Conservation (phyloP, 1,284 basidiomycete species). For the Polyporus tsugae region DNA sequence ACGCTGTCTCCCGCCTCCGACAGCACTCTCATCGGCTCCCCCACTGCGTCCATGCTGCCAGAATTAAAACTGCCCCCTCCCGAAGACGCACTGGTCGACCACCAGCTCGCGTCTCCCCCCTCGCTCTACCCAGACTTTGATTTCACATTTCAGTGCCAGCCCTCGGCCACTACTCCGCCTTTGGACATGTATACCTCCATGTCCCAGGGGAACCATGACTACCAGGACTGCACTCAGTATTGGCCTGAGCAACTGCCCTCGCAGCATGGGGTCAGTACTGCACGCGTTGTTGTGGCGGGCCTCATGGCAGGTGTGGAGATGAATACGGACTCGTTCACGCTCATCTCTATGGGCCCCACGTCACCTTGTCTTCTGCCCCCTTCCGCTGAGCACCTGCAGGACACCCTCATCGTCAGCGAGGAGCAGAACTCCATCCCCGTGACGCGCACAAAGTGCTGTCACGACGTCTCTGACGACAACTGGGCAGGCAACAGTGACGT, state of each 20-base stretch:
- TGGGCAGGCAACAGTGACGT: neutral
- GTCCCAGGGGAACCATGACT: neutral
- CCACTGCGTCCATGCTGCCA: neutral
- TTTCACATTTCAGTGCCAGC: constrained; percentile 2
- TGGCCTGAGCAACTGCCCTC: neutral
- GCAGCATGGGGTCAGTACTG: constrained; percentile 16
- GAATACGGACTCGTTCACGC: neutral
- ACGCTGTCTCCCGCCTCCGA: constrained; percentile 1
- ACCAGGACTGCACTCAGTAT: neutral
- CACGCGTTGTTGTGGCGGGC: neutral
- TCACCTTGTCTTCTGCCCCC: neutral
- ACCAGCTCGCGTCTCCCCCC: neutral
- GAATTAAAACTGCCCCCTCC: neutral
- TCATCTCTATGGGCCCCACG: constrained; percentile 8
- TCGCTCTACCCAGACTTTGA: neutral
- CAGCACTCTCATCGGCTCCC: constrained; percentile 1
- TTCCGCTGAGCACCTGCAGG: neutral
- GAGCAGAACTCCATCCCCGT: neutral
- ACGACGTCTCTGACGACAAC: neutral
- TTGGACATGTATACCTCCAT: neutral
- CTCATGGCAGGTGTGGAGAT: constrained; percentile 3
- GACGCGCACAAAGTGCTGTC: neutral
- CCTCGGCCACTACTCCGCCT: neutral
- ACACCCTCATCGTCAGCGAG: neutral
- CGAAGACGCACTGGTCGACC: neutral